Base-by-base conservation (phyloP, 1,284 basidiomycete species). In the Leccinum ponderosum region DNA sequence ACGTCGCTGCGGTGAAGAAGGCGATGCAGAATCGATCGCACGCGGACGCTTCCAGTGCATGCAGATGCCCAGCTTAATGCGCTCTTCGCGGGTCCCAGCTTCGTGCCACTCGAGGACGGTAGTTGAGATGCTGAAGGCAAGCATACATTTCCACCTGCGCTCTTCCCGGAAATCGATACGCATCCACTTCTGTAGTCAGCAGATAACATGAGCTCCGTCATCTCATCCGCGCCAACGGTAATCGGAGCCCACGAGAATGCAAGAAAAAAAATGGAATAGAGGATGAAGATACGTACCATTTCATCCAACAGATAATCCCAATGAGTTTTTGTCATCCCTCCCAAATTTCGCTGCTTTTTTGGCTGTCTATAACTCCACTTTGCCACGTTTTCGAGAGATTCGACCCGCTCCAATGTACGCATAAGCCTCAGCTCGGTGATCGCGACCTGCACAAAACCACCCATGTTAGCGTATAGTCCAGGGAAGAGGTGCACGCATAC, bases 241-340 rank as follows among this genome's bases (percentile, higher is more conserved):
- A 54, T 22, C 47, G 17, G 47, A 22, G 42, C n/a, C 42, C 48
- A 29, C 48, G 22, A 47, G 25, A 52, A 44, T n/a, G 52, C 44
- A 25, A 63, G 22, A 48, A 15, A 8, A 31, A 29, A 3, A 12
- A n/a, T 22, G 15, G 20, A 39, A 37, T 50, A 55, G 7, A 51
- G 14, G 50, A 37, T 20, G 54, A 60, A 52, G 20, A 53, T 22
- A 79, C 84, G 68, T 62, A 93, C 94, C 94, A 98, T 95, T 77
- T 99, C 97, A 64, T 99, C 97, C 72, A 99, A 78, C 31, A 99
- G 79, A 75, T 95, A 93, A 75, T 99, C 97, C 94, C 95, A 97
- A 69, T 98, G 95, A 0, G 91, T 86, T 76, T 98, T 98, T 5
- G 82, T 80, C 37, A 93, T 76, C 2, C 88, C 86, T 7, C 94